Evolutionary conservation across 164 flowering plant species (phyloP).

Genomic region (Litsea cubeba): DNA sequence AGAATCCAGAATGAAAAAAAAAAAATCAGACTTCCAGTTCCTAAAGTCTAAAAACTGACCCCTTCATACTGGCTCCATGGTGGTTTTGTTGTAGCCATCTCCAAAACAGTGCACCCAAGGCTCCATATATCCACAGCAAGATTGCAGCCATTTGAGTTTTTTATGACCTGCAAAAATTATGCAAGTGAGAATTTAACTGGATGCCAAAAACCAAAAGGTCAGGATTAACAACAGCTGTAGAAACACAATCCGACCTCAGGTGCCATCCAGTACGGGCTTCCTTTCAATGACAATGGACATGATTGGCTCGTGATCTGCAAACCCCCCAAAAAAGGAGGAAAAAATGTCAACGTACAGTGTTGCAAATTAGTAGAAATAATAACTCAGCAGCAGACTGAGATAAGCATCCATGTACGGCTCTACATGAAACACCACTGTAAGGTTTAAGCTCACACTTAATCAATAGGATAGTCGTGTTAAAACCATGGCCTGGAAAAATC

Average conservation of each 20-base stretch:
- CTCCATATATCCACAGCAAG: constrained; percentile 94
- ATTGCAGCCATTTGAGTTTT: constrained; percentile 67
- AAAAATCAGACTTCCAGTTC: neutral
- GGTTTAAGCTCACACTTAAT: neutral
- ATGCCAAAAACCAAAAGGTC: neutral
- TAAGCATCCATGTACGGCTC: neutral
- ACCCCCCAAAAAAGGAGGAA: constrained; percentile 1
- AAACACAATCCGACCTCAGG: constrained; percentile 64
- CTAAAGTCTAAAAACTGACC: constrained; percentile 36
- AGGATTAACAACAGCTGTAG: neutral
- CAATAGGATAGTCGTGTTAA: neutral
- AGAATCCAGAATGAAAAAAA: neutral
- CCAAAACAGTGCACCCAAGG: constrained; percentile 90
- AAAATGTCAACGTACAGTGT: neutral
- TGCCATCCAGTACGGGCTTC: constrained; percentile 97
- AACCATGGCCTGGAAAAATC: no score
- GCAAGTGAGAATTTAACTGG: neutral
- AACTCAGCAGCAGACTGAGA: neutral
- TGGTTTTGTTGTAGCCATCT: constrained; percentile 92
- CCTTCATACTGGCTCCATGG: constrained; percentile 92
- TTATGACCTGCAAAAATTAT: constrained; percentile 50
- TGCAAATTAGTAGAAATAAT: neutral
- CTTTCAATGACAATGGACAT: constrained; percentile 78
- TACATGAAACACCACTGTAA: neutral
- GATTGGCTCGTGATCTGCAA: constrained; percentile 76